Conservation (phyloP, 2,329 filamentous ascomycete species). For the Chrysoporthe deuterocubensis region DNA sequence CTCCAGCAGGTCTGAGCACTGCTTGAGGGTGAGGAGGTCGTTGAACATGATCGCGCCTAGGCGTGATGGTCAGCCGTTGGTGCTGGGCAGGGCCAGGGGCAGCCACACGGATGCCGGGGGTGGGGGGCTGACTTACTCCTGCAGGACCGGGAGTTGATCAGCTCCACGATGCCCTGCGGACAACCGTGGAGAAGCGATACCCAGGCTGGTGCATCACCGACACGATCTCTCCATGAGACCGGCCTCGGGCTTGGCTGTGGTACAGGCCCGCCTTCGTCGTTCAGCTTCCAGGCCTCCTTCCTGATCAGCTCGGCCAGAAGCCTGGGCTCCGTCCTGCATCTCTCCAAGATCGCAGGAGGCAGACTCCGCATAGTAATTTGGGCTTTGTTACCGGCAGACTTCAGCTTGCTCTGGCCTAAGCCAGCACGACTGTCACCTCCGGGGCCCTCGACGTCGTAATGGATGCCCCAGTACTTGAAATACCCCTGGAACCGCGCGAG, state of each 20-base stretch:
- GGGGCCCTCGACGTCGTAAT: constrained; percentile 50
- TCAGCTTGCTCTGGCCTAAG: constrained; percentile 2
- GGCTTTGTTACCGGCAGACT: constrained; percentile 29
- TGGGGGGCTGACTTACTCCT: constrained; percentile 53
- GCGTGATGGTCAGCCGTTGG: not conserved
- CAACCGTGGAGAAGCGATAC: constrained; percentile 68
- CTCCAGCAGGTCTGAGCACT: constrained; percentile 63
- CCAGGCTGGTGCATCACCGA: constrained; percentile 49
- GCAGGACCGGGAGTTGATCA: constrained; percentile 77
- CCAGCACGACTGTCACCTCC: too few species aligned
- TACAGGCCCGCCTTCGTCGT: constrained; percentile 44
- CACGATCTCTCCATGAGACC: not conserved
- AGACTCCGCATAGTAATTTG: constrained; percentile 46
- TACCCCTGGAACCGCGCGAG: constrained; percentile 57
- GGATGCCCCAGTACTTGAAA: constrained; percentile 77
- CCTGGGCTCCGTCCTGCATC: constrained; percentile 73
- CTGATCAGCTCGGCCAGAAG: constrained; percentile 76
- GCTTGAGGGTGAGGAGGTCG: constrained; percentile 60
- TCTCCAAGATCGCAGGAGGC: constrained; percentile 73
- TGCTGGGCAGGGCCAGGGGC: not conserved
- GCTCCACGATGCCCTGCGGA: constrained; percentile 74
- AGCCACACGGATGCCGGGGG: too few species aligned
- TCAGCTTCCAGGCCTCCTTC: constrained; percentile 71
- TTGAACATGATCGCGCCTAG: constrained; percentile 82
- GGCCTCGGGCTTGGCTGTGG: constrained; percentile 5